phyloP scores from a whole-genome alignment of 768 basidiomycete species.

The Epithele typhae region DNA sequence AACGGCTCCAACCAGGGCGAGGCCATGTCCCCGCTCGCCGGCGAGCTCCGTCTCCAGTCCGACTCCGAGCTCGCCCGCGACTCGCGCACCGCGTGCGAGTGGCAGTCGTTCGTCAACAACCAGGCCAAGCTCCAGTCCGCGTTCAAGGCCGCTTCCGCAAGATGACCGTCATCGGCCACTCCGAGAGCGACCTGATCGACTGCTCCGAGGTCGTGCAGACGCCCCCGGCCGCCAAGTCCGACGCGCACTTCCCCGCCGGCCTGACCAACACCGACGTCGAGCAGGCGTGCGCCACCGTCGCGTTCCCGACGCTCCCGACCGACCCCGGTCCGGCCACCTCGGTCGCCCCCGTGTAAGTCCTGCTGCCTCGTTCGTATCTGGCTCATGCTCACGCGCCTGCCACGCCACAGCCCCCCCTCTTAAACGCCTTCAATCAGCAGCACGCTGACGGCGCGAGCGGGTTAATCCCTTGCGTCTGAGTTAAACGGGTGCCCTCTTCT shows the following conservation, averaged over 20 bases:
- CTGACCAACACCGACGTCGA: constrained; percentile 20
- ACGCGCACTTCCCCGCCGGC: constrained; percentile 23
- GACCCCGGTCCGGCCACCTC: constrained; percentile 30
- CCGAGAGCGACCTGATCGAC: constrained; percentile 11
- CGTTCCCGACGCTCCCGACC: constrained; percentile 20
- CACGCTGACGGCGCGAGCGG: no score
- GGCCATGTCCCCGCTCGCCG: constrained; percentile 23
- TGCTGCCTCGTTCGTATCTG: background rate
- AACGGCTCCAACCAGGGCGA: constrained; percentile 22
- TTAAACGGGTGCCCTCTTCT: no score
- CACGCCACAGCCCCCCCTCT: no score
- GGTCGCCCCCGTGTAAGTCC: constrained; percentile 29
- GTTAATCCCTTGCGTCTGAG: no score
- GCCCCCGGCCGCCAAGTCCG: constrained; percentile 9
- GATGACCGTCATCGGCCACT: constrained; percentile 27
- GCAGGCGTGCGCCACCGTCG: constrained; percentile 17
- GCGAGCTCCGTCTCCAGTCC: constrained; percentile 31
- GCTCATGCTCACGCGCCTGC: no score
- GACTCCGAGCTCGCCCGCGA: constrained; percentile 28
- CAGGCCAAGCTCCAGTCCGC: constrained; percentile 23
- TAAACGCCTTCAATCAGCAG: no score
- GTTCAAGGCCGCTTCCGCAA: constrained; percentile 28
- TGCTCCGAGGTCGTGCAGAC: constrained; percentile 18
- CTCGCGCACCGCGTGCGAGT: constrained; percentile 30
- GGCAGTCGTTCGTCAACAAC: constrained; percentile 30